A percentile compares a stretch with the other conserved stretches of the same genome.
Evolutionary conservation across 2,329 filamentous ascomycete genomes (phyloP).

Genomic region (Aspergillus clavatus): DNA sequence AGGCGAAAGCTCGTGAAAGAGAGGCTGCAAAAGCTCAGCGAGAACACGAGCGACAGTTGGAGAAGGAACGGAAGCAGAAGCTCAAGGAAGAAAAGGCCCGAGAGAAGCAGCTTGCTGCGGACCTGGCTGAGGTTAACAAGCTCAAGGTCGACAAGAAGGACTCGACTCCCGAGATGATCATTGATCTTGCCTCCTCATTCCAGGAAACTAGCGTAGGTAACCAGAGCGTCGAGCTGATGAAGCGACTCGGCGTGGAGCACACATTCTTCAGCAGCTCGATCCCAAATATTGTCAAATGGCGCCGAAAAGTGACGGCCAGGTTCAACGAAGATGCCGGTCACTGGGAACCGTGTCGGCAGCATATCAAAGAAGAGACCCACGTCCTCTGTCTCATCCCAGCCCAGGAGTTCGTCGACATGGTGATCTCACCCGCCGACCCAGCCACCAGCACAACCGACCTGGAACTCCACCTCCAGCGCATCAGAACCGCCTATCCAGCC

Average conservation of each 20-base stretch:
- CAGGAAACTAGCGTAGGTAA: constrained; percentile 42
- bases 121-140: constrained; percentile 69
- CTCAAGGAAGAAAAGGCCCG: constrained; percentile 53
- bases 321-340: constrained; percentile 58
- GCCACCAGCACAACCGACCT: constrained; percentile 42
- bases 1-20: constrained; percentile 51
- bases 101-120: constrained; percentile 61
- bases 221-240: constrained; percentile 42
- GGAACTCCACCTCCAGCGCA: constrained; percentile 53
- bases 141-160: constrained; percentile 67
- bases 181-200: constrained; percentile 60
- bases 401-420: constrained; percentile 61
- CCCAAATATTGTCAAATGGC: constrained; percentile 60
- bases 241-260: constrained; percentile 38
- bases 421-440: constrained; percentile 35
- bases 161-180: constrained; percentile 71
- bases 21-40: constrained; percentile 45
- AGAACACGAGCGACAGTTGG: constrained; percentile 53
- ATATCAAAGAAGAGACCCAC: constrained; percentile 54
- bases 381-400: constrained; percentile 59
- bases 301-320: constrained; percentile 59
- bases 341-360: constrained; percentile 58
- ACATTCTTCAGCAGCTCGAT: constrained; percentile 35
- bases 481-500: constrained; percentile 51
- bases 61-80: constrained; percentile 47